These are phyloP conservation scores for Spergularia bocconei DNA, from an alignment of 148 eudicot species.

Conservation along the genomic window DNA sequence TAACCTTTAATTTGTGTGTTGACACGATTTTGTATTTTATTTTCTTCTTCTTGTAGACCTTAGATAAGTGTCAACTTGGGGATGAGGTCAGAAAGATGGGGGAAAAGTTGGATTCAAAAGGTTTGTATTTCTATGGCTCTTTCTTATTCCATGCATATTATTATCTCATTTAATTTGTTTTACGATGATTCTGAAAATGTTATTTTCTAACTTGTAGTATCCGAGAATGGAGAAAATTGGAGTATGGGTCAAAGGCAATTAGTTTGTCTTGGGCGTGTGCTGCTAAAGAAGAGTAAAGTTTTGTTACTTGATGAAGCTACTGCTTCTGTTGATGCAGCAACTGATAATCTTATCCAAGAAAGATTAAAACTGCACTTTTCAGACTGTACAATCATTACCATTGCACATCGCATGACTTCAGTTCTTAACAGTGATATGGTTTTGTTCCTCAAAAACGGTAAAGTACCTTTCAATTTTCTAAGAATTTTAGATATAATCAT, in stretches of 20 bases:
- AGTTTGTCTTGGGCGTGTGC: slow-evolving; percentile 42
- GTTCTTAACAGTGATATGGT: slow-evolving; percentile 16
- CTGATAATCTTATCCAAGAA: slow-evolving; percentile 34
- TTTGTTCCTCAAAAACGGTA: too few relatives aligned
- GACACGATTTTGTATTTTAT: neutral
- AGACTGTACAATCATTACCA: slow-evolving; percentile 27
- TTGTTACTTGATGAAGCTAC: slow-evolving; percentile 40
- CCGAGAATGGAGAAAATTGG: slow-evolving; percentile 45
- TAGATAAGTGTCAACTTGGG: slow-evolving; percentile 80
- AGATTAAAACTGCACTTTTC: slow-evolving; percentile 30
- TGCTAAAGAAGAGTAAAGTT: slow-evolving; percentile 36
- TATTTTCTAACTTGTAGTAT: slow-evolving; percentile 4
- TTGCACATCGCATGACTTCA: slow-evolving; percentile 34
- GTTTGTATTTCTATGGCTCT: slow-evolving; percentile 25
- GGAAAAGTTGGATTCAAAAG: slow-evolving; percentile 63
- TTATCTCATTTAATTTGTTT: neutral
- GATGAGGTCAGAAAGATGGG: slow-evolving; percentile 68
- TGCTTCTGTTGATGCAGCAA: slow-evolving; percentile 36
- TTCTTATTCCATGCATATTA: too few relatives aligned
- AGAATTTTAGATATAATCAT: too few relatives aligned
- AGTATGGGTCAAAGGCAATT: slow-evolving; percentile 45
- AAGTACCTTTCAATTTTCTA: too few relatives aligned
- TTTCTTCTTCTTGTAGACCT: slow-evolving; percentile 41
- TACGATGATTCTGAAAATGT: neutral
- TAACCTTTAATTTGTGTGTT: too few relatives aligned